Base-by-base conservation (phyloP, 768 basidiomycete genomes). In the Hygrophoropsis aurantiaca region DNA sequence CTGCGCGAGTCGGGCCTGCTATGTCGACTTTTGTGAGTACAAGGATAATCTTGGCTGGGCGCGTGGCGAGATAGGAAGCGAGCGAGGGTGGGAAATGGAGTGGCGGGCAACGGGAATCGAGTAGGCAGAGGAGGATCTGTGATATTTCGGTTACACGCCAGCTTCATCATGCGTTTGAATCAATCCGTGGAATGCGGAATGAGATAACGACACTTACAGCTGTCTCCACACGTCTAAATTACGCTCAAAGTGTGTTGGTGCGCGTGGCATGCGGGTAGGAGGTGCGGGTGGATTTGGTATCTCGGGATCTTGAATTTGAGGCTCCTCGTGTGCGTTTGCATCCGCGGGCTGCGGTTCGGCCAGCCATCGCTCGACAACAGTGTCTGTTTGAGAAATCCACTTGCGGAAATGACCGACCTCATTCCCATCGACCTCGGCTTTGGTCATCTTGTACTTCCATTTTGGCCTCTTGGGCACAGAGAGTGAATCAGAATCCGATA, bases 211-310 rank as follows among this genome's bases (percentile, higher is more conserved):
- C 15, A 75, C 87, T 56, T 65, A 90, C 82, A 97, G 69, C 70
- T 97, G 95, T 52, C 94, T 70, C 94, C 94, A 97, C 11, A 97
- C 93, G 60, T 97, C 90, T 37, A 97, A 58, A 63, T 97, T 97
- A 34, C 89, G 78, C 66, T 97, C 94, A 63, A 83, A 97, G 65
- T 85, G 84, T 1, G 87, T 84, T 2, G 87, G 82, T 3, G 89
- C 86, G 36, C 71, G 68, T 9, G 82, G 82, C 77, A 84, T 72
- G 11, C 24, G 26, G 34, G 32, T 25, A 19, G 33, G 18, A 25
- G 15, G 13, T 26, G 42, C n/a, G n/a, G n/a, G 4, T 23, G 45
- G 15, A 42, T 39, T 32, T 18, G 36, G 50, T 54, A 40, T 54
- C 39, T 15, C 40, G 37, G 26, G 44, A 39, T 46, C 18, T 46